phyloP scores from a whole-genome alignment of 306 rosid species.

The Dalbergia oliveri region DNA sequence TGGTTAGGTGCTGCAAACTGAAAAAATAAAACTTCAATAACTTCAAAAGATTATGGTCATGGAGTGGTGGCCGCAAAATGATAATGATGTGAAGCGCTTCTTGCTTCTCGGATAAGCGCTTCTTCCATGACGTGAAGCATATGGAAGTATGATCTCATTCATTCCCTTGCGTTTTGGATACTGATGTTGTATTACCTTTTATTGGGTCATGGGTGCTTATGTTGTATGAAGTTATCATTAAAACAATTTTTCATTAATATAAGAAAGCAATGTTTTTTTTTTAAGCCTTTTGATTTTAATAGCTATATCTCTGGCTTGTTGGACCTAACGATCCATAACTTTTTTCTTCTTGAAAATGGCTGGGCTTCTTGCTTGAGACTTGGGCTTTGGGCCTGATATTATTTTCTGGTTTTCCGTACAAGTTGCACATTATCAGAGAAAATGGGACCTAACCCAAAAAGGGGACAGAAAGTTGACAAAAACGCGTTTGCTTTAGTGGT shows the following conservation, averaged over 20 bases:
- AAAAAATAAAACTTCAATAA: neutral
- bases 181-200: no score
- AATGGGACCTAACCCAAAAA: no score
- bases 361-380: neutral
- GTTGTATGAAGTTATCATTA: neutral
- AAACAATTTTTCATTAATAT: no score
- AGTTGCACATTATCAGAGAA: no score
- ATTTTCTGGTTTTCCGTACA: no score
- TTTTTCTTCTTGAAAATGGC: neutral
- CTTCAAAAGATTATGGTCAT: neutral
- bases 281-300: no score
- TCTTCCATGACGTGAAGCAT: conserved; percentile 33
- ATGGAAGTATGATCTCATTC: conserved; percentile 41
- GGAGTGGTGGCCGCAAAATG: conserved; percentile 5
- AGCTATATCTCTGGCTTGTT: no score
- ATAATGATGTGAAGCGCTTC: conserved; percentile 7
- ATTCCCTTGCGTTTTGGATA: neutral
- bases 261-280: no score
- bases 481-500: no score
- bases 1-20: neutral
- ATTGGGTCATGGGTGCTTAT: neutral
- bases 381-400: neutral
- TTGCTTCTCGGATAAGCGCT: neutral
- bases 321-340: neutral
- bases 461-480: no score